These are phyloP conservation scores for Syncephalastrum racemosum DNA, from an alignment of 371 early-diverging fungal genomes.

Conservation along the genomic window DNA sequence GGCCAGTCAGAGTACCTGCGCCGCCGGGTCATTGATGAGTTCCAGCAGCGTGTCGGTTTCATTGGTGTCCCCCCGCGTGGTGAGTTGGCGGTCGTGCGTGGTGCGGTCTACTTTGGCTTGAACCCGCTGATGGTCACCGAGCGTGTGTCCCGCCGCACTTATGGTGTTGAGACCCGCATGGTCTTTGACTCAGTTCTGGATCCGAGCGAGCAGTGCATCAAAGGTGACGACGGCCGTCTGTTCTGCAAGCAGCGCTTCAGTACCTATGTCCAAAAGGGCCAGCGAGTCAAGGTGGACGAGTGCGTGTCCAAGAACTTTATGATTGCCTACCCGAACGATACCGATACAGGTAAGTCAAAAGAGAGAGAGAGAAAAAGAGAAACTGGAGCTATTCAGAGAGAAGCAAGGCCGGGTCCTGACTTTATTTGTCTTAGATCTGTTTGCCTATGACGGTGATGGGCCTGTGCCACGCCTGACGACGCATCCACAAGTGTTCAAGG, in stretches of 20 bases:
- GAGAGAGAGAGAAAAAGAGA: no score
- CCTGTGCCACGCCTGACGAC: conserved; percentile 45
- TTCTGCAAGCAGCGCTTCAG: conserved; percentile 62
- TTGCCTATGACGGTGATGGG: conserved; percentile 50
- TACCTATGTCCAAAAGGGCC: conserved; percentile 60
- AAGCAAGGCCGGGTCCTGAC: conserved; percentile 8
- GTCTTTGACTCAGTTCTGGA: conserved; percentile 57
- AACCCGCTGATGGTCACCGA: conserved; percentile 57
- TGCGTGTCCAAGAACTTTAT: conserved; percentile 65
- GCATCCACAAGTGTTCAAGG: conserved; percentile 47
- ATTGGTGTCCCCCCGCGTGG: conserved; percentile 58
- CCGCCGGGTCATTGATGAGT: conserved; percentile 45
- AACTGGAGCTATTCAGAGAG: conserved; percentile 15
- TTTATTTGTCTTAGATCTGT: conserved; percentile 32
- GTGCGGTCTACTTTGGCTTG: conserved; percentile 59
- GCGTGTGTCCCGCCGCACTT: conserved; percentile 61
- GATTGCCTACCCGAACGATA: conserved; percentile 56
- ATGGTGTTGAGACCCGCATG: conserved; percentile 66
- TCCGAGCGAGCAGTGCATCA: conserved; percentile 59
- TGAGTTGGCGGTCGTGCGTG: conserved; percentile 51
- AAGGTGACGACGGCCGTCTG: conserved; percentile 44
- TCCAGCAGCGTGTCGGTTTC: conserved; percentile 48
- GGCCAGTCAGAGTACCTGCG: conserved; percentile 60
- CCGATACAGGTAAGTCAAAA: conserved; percentile 43
- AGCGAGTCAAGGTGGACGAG: conserved; percentile 57